Conservation (phyloP, 148 eudicot species). For the Gaultheria prostrata region DNA sequence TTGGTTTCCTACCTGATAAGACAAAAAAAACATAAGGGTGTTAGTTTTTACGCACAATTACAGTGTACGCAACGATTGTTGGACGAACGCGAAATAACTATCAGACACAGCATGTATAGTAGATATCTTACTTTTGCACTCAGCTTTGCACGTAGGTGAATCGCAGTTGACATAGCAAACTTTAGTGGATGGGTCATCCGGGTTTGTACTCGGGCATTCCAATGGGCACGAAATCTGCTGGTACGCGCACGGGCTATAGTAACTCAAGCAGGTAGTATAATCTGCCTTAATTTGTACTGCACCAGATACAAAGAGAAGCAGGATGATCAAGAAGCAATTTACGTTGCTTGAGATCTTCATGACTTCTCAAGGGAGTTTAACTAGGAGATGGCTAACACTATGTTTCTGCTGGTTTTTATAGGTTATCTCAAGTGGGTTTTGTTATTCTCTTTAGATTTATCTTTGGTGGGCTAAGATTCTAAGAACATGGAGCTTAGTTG, state of each 20-base stretch:
- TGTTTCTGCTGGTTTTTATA: conserved; percentile 11
- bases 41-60: background rate
- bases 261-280: conserved; percentile 27
- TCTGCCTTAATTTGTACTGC: conserved; percentile 19
- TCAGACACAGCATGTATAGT: background rate
- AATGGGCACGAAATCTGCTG: conserved; percentile 44
- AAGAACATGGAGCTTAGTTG: background rate
- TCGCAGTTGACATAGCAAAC: conserved; percentile 57
- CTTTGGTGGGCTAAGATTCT: background rate
- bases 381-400: background rate
- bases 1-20: conserved; percentile 21
- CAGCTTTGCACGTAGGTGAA: conserved; percentile 55
- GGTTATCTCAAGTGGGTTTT: background rate
- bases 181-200: conserved; percentile 50
- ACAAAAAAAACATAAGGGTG: background rate
- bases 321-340: conserved; percentile 19
- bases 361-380: conserved; percentile 9
- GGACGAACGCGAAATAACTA: background rate
- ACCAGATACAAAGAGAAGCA: conserved; percentile 21
- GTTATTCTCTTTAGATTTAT: background rate
- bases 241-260: conserved; percentile 45
- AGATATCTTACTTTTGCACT: conserved; percentile 47
- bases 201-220: conserved; percentile 50
- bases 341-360: conserved; percentile 16
- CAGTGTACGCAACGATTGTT: background rate